Conservation (phyloP, 2,329 filamentous ascomycete species). For the Fusarium torreyae region DNA sequence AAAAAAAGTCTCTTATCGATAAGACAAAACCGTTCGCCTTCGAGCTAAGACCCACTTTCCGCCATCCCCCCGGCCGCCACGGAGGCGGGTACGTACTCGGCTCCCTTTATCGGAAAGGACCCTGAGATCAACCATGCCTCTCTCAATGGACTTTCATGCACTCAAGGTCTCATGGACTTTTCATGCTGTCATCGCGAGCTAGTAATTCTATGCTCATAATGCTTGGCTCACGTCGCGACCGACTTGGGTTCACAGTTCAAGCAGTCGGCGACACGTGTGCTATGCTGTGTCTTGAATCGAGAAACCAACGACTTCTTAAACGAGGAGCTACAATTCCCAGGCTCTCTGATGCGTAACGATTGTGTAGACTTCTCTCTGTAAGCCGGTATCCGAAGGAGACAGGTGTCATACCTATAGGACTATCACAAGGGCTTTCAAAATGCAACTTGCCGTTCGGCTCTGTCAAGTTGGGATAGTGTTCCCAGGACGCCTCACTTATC, state of each 20-base stretch:
- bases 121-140: not conserved
- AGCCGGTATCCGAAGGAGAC: not conserved
- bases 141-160: not conserved
- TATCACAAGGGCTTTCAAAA: slow-evolving; percentile 27
- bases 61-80: not conserved
- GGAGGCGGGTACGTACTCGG: slow-evolving; percentile 24
- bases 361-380: slow-evolving; percentile 6
- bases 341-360: slow-evolving; percentile 31
- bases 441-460: slow-evolving; percentile 29
- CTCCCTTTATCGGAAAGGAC: slow-evolving; percentile 11
- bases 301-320: slow-evolving; percentile 20
- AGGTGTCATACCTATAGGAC: slow-evolving; percentile 32
- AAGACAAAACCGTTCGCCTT: slow-evolving; percentile 31
- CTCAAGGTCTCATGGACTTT: not conserved
- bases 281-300: slow-evolving; percentile 33
- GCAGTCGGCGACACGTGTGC: slow-evolving; percentile 41
- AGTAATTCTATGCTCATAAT: not conserved
- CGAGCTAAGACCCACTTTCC: slow-evolving; percentile 20
- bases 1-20: slow-evolving; percentile 55
- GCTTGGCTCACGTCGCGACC: slow-evolving; percentile 1
- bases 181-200: not conserved
- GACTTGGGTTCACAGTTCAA: slow-evolving; percentile 34
- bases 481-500: slow-evolving; percentile 16
- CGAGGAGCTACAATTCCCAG: slow-evolving; percentile 1
- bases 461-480: slow-evolving; percentile 20